phyloP scores from a whole-genome alignment of 306 rosid species.

The Arachis stenosperma region DNA sequence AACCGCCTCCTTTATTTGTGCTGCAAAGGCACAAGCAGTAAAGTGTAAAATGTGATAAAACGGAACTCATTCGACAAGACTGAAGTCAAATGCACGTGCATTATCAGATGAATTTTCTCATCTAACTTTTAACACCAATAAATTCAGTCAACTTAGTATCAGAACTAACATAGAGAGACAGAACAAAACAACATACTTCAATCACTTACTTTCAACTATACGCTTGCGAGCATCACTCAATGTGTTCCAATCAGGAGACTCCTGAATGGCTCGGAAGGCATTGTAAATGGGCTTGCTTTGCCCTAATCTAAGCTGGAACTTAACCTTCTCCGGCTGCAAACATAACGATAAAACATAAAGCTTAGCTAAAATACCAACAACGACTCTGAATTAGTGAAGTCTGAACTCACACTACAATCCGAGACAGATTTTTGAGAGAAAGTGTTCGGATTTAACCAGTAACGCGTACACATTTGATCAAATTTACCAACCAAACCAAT shows the following conservation, averaged over 20 bases:
- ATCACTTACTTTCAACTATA: slow-evolving; percentile 80
- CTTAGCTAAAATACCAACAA: neutral
- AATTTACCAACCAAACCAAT: too few relatives aligned
- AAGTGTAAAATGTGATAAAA: slow-evolving; percentile 35
- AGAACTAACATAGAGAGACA: neutral
- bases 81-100: neutral
- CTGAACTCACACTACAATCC: neutral
- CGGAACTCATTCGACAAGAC: slow-evolving; percentile 18
- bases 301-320: slow-evolving; percentile 74
- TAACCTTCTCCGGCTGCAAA: slow-evolving; percentile 88
- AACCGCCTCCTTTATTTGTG: slow-evolving; percentile 85
- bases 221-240: slow-evolving; percentile 84
- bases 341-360: slow-evolving; percentile 3
- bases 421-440: too few relatives aligned
- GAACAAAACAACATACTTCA: slow-evolving; percentile 21
- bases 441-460: too few relatives aligned
- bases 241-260: slow-evolving; percentile 76
- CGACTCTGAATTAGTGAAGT: neutral
- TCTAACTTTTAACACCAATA: slow-evolving; percentile 5
- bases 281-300: slow-evolving; percentile 91
- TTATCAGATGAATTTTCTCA: neutral
- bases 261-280: slow-evolving; percentile 82
- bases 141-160: slow-evolving; percentile 15
- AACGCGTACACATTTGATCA: too few relatives aligned
- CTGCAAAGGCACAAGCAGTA: slow-evolving; percentile 54